Percentiles rank a stretch among this genome's conserved stretches.
phyloP scores from a whole-genome alignment of 257 asterid genomes.

The Solanum medicagineum region DNA sequence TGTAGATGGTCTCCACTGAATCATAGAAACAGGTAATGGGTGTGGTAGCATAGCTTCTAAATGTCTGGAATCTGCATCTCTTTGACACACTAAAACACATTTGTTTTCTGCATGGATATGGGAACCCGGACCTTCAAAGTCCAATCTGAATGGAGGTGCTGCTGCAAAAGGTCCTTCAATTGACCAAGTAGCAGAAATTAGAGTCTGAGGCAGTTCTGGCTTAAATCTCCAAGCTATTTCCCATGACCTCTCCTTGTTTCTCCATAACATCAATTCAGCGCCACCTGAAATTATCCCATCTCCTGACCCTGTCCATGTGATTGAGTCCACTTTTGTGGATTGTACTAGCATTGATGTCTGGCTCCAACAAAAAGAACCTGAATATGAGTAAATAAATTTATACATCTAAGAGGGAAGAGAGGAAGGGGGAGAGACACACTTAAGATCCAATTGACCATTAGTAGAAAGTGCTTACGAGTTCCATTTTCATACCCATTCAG shows the following conservation, averaged over 20 bases:
- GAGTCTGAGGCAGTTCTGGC: constrained; percentile 62
- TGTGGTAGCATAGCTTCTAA: constrained; percentile 51
- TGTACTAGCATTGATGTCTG: constrained; percentile 75
- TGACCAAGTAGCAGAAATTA: constrained; percentile 74
- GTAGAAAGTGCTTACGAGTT: neutral
- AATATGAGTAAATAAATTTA: constrained; percentile 87
- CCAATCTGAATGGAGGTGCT: constrained; percentile 45
- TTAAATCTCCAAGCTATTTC: constrained; percentile 83
- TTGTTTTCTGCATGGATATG: constrained; percentile 26
- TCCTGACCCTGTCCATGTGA: constrained; percentile 93
- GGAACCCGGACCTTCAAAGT: constrained; percentile 20
- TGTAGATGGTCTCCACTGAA: constrained; percentile 89
- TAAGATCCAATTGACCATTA: neutral
- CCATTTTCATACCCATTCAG: neutral
- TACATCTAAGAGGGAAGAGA: constrained; percentile 22
- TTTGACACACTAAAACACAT: constrained; percentile 49
- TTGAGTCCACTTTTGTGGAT: constrained; percentile 62
- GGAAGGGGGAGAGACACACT: neutral
- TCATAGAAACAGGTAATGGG: constrained; percentile 72
- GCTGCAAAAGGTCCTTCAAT: constrained; percentile 68
- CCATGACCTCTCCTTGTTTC: constrained; percentile 61
- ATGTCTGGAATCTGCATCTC: constrained; percentile 27
- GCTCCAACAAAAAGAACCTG: constrained; percentile 99
- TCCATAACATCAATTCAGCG: constrained; percentile 74
- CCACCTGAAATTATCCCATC: constrained; percentile 89